Conservation (phyloP, 2,329 filamentous ascomycete species). For the Zymoseptoria pseudotritici region DNA sequence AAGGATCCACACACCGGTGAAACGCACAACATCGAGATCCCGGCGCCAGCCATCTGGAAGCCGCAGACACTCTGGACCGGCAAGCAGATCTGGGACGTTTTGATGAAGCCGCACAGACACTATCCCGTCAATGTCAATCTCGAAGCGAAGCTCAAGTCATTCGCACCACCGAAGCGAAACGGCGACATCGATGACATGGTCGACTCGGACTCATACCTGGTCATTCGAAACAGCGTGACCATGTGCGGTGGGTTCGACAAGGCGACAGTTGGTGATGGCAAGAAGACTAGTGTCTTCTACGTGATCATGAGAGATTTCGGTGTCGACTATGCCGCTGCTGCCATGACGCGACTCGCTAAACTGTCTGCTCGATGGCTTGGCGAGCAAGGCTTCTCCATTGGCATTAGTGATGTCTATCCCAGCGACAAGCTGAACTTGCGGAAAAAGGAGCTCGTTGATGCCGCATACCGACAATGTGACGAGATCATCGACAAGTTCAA, state of each 20-base stretch:
- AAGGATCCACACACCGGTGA: constrained; percentile 40
- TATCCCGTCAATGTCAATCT: constrained; percentile 81
- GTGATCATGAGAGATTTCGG: constrained; percentile 93
- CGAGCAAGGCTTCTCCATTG: constrained; percentile 91
- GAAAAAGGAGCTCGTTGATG: constrained; percentile 69
- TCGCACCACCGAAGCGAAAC: constrained; percentile 52
- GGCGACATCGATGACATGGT: constrained; percentile 70
- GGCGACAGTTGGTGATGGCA: constrained; percentile 89
- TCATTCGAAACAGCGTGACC: constrained; percentile 90
- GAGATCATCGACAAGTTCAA: constrained; percentile 76
- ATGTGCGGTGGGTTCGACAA: constrained; percentile 99
- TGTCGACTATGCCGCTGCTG: constrained; percentile 75
- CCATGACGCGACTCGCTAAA: constrained; percentile 91
- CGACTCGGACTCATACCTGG: constrained; percentile 69
- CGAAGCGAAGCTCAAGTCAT: constrained; percentile 85
- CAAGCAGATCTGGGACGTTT: constrained; percentile 88
- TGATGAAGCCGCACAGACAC: constrained; percentile 83
- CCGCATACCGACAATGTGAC: constrained; percentile 74
- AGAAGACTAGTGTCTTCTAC: constrained; percentile 97
- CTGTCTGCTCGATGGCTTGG: constrained; percentile 82
- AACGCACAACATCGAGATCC: constrained; percentile 66
- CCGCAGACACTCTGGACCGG: constrained; percentile 89
- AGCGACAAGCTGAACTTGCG: constrained; percentile 60
- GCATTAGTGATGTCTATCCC: constrained; percentile 89
- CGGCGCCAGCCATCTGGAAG: constrained; percentile 77